Evolutionary conservation across 1,284 basidiomycete genomes (phyloP).

Genomic region (Irpex lacteus): DNA sequence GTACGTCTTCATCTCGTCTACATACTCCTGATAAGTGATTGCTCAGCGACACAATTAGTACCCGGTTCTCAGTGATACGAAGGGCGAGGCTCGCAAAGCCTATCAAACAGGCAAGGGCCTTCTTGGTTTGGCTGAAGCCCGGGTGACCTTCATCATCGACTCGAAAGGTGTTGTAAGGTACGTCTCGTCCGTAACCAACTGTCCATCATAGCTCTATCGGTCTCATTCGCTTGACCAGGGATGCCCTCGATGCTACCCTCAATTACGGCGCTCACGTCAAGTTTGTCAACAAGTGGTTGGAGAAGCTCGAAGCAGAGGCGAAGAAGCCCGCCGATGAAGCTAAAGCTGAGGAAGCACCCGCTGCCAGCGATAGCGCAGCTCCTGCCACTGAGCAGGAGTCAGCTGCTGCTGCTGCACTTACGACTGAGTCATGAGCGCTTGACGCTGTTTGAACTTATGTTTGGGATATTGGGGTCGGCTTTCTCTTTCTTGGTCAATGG

Average conservation of each 20-base stretch:
- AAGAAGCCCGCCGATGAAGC: slow-evolving; percentile 19
- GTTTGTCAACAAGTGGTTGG: slow-evolving; percentile 66
- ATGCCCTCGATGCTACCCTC: slow-evolving; percentile 51
- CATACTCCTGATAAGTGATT: slow-evolving; percentile 7
- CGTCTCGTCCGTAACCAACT: slow-evolving; percentile 19
- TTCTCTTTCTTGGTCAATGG: neutral
- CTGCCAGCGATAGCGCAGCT: slow-evolving; percentile 14
- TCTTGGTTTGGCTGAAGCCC: slow-evolving; percentile 61
- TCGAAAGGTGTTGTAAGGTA: slow-evolving; percentile 63
- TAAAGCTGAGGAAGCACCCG: slow-evolving; percentile 6
- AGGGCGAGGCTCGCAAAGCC: slow-evolving; percentile 57
- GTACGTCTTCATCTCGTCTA: slow-evolving; percentile 34
- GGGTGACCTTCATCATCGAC: slow-evolving; percentile 77
- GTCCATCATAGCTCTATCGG: neutral
- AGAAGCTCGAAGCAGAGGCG: slow-evolving; percentile 44
- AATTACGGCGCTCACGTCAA: slow-evolving; percentile 63
- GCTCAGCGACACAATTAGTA: slow-evolving; percentile 40
- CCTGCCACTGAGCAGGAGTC: slow-evolving; percentile 6
- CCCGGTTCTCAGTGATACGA: slow-evolving; percentile 69
- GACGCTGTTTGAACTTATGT: too few relatives aligned
- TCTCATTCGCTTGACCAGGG: slow-evolving; percentile 32
- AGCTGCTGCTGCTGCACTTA: neutral
- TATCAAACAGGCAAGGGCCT: slow-evolving; percentile 65
- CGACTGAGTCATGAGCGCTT: too few relatives aligned
- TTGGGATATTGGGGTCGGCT: neutral